These are phyloP conservation scores for Podospora pseudoanserina DNA, from an alignment of 495 filamentous ascomycete genomes.

Conservation along the genomic window DNA sequence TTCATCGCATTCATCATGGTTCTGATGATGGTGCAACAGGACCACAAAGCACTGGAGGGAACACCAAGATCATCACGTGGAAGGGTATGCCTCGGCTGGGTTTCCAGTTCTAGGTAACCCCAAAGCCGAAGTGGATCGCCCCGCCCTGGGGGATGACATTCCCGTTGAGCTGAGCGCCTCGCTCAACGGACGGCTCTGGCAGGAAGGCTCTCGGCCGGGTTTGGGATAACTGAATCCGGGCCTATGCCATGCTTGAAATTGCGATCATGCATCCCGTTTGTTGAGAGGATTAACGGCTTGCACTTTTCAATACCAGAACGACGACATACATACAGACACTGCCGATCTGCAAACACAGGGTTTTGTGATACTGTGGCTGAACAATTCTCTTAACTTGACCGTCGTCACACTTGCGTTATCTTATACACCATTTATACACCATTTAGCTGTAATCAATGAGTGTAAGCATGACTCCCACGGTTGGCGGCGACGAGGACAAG, in stretches of 20 bases:
- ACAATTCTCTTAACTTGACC: neutral
- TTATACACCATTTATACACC: no score
- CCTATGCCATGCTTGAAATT: neutral
- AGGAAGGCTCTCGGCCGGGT: no score
- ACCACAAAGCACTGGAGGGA: neutral
- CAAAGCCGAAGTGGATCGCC: neutral
- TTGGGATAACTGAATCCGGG: neutral
- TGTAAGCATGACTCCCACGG: conserved; percentile 10
- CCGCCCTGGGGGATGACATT: neutral
- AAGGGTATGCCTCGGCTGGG: conserved; percentile 9
- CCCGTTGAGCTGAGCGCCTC: neutral
- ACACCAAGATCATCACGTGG: conserved; percentile 7
- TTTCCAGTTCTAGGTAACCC: neutral
- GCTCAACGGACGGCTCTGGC: neutral
- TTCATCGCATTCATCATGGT: neutral
- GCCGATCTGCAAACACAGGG: neutral
- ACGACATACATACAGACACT: neutral
- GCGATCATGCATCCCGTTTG: neutral
- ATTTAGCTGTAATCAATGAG: neutral
- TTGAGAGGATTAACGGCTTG: neutral
- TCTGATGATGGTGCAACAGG: neutral
- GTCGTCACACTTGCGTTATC: neutral
- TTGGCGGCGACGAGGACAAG: conserved; percentile 8
- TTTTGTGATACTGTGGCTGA: neutral
- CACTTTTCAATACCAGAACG: neutral